Evolutionary conservation across 1,139 yeast species (phyloP).

Genomic region (Yamadazyma diospyri): DNA sequence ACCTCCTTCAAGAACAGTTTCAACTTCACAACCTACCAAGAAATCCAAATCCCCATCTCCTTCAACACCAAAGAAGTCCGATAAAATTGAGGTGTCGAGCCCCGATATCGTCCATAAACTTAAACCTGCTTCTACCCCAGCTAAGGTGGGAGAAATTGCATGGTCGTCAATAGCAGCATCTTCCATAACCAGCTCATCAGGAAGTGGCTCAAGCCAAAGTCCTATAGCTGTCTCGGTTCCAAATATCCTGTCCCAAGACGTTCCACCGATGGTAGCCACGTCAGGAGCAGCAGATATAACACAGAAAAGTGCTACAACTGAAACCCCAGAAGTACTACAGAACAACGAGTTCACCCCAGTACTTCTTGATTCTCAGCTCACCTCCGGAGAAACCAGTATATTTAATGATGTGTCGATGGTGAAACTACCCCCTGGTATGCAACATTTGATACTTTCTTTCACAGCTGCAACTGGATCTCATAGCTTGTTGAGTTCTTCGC

Average conservation of each 20-base stretch:
- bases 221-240: neutral
- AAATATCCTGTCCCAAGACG: too few species aligned
- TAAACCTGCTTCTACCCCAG: conserved; percentile 67
- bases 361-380: neutral
- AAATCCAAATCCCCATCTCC: conserved; percentile 14
- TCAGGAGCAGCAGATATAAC: neutral
- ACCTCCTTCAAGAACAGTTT: neutral
- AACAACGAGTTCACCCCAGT: conserved; percentile 2
- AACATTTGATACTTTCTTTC: conserved; percentile 56
- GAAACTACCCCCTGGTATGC: conserved; percentile 68
- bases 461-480: conserved; percentile 29
- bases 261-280: too few species aligned
- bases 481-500: conserved; percentile 21
- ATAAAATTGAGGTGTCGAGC: conserved; percentile 22
- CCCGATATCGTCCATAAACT: conserved; percentile 45
- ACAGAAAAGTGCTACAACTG: conserved; percentile 7
- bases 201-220: conserved; percentile 1
- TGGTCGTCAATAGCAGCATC: conserved; percentile 68
- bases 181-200: neutral
- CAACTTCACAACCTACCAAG: neutral
- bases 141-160: conserved; percentile 62
- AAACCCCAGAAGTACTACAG: neutral
- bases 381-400: conserved; percentile 25
- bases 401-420: conserved; percentile 43
- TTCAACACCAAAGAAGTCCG: conserved; percentile 15